Evolutionary conservation across 441 rosid species (phyloP).

Genomic region (Capsella rubella): DNA sequence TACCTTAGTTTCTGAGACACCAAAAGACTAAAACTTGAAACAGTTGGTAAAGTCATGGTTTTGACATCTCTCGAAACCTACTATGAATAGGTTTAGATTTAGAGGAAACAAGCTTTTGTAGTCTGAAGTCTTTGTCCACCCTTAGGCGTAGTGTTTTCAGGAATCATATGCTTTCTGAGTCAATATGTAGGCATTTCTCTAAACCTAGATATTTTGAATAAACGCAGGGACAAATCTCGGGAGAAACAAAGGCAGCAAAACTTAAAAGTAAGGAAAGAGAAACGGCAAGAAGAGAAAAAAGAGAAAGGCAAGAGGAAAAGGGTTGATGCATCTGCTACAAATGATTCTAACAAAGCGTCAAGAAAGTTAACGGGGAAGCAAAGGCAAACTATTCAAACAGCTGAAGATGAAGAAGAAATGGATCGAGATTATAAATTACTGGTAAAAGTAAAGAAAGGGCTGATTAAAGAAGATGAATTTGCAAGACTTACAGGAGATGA

Average conservation of each 20-base stretch:
- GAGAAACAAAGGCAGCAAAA: conserved; percentile 87
- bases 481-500: neutral
- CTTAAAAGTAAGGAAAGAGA: conserved; percentile 62
- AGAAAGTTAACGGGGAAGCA: conserved; percentile 79
- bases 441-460: neutral
- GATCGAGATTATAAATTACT: neutral
- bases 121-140: neutral
- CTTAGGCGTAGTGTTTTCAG: neutral
- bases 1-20: neutral
- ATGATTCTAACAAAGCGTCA: conserved; percentile 26
- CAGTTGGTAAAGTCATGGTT: neutral
- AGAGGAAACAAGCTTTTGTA: neutral
- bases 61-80: neutral
- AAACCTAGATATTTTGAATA: neutral
- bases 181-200: neutral
- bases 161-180: conserved; percentile 10
- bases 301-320: conserved; percentile 48
- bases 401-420: neutral
- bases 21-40: neutral
- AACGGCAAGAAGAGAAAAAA: conserved; percentile 46
- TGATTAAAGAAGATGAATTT: neutral
- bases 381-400: neutral
- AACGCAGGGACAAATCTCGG: conserved; percentile 75
- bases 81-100: neutral
- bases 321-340: conserved; percentile 1